Conservation (phyloP, 352 stramenopile species). For the Globisporangium camurandrum region DNA sequence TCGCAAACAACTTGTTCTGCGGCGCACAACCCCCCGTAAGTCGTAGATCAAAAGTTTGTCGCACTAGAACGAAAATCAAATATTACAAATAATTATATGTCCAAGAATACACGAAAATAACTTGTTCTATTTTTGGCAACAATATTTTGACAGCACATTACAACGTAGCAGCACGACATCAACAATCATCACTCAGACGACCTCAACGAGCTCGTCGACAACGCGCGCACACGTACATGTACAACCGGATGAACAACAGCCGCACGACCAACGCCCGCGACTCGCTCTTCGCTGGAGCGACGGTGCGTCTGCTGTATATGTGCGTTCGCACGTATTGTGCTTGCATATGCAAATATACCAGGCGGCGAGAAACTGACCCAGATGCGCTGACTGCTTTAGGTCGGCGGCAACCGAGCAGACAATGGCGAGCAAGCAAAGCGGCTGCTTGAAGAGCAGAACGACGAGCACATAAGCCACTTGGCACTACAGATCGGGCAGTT, state of each 20-base stretch:
- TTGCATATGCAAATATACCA: neutral
- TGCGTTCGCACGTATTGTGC: neutral
- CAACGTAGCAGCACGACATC: neutral
- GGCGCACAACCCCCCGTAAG: too few species aligned
- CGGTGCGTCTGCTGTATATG: slow-evolving; percentile 17
- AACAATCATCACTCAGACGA: neutral
- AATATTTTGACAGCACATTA: neutral
- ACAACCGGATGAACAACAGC: slow-evolving; percentile 72
- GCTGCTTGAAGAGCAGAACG: slow-evolving; percentile 81
- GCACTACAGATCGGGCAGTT: slow-evolving; percentile 83
- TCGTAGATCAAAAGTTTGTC: too few species aligned
- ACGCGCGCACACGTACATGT: slow-evolving; percentile 36
- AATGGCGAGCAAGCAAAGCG: slow-evolving; percentile 73
- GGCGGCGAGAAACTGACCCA: neutral
- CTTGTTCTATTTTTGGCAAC: neutral
- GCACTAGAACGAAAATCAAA: neutral
- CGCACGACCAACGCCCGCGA: slow-evolving; percentile 39
- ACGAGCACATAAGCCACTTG: slow-evolving; percentile 84
- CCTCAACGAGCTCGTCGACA: neutral
- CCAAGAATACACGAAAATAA: neutral
- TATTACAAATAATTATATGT: neutral
- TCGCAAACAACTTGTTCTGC: too few species aligned
- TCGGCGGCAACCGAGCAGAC: slow-evolving; percentile 24
- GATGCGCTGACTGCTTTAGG: slow-evolving; percentile 10
- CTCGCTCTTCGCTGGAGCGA: slow-evolving; percentile 54